Evolutionary conservation across 495 filamentous ascomycete genomes (phyloP).

Genomic region (Penicillium desertorum): DNA sequence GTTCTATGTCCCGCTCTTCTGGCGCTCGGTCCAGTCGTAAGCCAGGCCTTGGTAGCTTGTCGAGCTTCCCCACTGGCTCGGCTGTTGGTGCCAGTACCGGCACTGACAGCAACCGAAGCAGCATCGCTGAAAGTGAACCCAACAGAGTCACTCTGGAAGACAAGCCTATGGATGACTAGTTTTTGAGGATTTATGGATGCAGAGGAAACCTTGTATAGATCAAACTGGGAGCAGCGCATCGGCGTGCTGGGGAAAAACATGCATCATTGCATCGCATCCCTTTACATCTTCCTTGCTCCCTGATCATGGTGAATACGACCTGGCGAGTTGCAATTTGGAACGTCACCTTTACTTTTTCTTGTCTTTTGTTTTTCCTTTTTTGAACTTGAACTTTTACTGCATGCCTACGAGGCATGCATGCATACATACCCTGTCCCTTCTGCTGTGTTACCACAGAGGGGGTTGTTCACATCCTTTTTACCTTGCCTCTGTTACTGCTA

Average conservation of each 20-base stretch:
- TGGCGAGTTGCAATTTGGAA: slow-evolving; percentile 3
- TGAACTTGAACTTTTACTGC: slow-evolving; percentile 17
- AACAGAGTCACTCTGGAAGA: slow-evolving; percentile 78
- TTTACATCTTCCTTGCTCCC: neutral
- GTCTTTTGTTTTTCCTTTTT: slow-evolving; percentile 16
- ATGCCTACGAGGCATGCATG: slow-evolving; percentile 9
- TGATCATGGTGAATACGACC: slow-evolving; percentile 7
- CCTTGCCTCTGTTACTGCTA: neutral
- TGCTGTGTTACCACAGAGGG: slow-evolving; percentile 1
- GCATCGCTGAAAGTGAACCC: slow-evolving; percentile 46
- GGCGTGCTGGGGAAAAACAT: neutral
- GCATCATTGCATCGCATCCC: neutral
- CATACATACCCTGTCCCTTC: slow-evolving; percentile 13
- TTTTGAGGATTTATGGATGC: slow-evolving; percentile 2
- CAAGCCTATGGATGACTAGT: slow-evolving; percentile 78
- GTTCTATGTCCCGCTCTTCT: slow-evolving; percentile 42
- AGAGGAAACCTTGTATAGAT: slow-evolving; percentile 17
- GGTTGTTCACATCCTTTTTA: slow-evolving; percentile 5
- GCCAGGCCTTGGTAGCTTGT: slow-evolving; percentile 44
- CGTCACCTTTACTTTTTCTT: slow-evolving; percentile 1
- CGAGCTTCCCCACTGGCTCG: slow-evolving; percentile 38
- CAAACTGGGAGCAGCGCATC: slow-evolving; percentile 1
- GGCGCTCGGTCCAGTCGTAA: slow-evolving; percentile 36
- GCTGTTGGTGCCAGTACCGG: slow-evolving; percentile 29
- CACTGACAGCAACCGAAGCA: slow-evolving; percentile 48